A percentile compares a stretch with the other conserved stretches of the same genome.
Evolutionary conservation across 2,329 filamentous ascomycete genomes (phyloP).

Genomic region (Fusarium sp.): DNA sequence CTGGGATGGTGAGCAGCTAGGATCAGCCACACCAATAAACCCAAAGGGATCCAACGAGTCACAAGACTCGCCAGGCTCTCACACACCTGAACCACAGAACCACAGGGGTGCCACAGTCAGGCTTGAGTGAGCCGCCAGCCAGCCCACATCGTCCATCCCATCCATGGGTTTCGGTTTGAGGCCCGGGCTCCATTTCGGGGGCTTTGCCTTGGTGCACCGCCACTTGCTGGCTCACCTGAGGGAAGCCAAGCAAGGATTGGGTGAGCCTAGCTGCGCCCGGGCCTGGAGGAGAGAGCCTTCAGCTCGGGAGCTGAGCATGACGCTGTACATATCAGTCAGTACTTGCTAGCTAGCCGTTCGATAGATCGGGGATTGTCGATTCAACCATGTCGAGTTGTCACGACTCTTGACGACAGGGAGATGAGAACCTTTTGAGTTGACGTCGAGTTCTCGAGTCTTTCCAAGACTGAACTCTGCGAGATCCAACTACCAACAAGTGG

Average conservation of each 20-base stretch:
- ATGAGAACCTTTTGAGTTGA: not conserved
- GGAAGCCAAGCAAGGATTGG: slow-evolving; percentile 35
- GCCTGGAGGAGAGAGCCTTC: slow-evolving; percentile 14
- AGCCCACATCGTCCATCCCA: not conserved
- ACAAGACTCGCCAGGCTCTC: slow-evolving; percentile 21
- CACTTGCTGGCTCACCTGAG: slow-evolving; percentile 38
- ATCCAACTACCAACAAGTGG: slow-evolving; percentile 6
- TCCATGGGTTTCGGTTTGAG: not conserved
- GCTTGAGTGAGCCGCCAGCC: not conserved
- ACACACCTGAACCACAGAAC: slow-evolving; percentile 20
- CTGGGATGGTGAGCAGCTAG: slow-evolving; percentile 26
- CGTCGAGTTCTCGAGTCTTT: not conserved
- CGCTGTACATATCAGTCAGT: not conserved
- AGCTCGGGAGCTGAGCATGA: slow-evolving; percentile 29
- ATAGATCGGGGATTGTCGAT: slow-evolving; percentile 13
- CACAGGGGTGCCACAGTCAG: slow-evolving; percentile 31
- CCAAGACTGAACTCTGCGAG: slow-evolving; percentile 9
- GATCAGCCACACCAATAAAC: slow-evolving; percentile 37
- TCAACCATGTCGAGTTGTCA: slow-evolving; percentile 2
- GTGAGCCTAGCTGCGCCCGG: slow-evolving; percentile 25
- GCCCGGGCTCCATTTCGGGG: slow-evolving; percentile 5
- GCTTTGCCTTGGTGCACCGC: slow-evolving; percentile 29
- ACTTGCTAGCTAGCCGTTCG: slow-evolving; percentile 2
- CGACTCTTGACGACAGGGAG: not conserved
- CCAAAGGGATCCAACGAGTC: slow-evolving; percentile 18